phyloP scores from a whole-genome alignment of 2,329 filamentous ascomycete species.

The Metarhizium robertsii region DNA sequence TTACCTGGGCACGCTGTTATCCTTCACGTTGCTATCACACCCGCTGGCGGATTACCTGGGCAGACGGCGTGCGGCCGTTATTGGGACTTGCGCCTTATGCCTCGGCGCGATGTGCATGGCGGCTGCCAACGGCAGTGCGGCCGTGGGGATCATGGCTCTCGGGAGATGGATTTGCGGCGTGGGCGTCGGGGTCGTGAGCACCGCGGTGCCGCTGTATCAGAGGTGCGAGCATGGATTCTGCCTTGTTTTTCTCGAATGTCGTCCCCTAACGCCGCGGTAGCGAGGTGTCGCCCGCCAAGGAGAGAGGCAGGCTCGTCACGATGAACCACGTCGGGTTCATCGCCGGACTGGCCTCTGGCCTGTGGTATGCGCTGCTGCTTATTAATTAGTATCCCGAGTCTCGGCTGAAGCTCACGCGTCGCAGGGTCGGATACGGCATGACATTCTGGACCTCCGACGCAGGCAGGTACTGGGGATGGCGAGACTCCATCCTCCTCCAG shows the following conservation, averaged over 20 bases:
- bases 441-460: slow-evolving; percentile 39
- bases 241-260: too few relatives aligned
- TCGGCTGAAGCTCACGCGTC: too few relatives aligned
- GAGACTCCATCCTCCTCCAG: slow-evolving; percentile 41
- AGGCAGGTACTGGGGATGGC: slow-evolving; percentile 41
- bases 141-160: slow-evolving; percentile 37
- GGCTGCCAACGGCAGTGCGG: slow-evolving; percentile 28
- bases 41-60: slow-evolving; percentile 41
- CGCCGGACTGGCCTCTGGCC: slow-evolving; percentile 40
- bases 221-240: slow-evolving; percentile 1
- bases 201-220: slow-evolving; percentile 48
- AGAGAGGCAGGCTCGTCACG: slow-evolving; percentile 46
- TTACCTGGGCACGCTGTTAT: slow-evolving; percentile 46
- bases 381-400: background rate
- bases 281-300: slow-evolving; percentile 43
- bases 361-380: slow-evolving; percentile 33
- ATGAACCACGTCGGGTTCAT: slow-evolving; percentile 52
- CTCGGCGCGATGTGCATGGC: slow-evolving; percentile 41
- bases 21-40: slow-evolving; percentile 46
- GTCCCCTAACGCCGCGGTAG: slow-evolving; percentile 18
- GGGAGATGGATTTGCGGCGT: slow-evolving; percentile 43
- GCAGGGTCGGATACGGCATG: slow-evolving; percentile 46
- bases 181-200: slow-evolving; percentile 45
- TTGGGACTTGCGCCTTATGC: slow-evolving; percentile 35
- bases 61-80: slow-evolving; percentile 39